Conservation (phyloP, 306 rosid species). For the Chamaecrista fasciculata region DNA sequence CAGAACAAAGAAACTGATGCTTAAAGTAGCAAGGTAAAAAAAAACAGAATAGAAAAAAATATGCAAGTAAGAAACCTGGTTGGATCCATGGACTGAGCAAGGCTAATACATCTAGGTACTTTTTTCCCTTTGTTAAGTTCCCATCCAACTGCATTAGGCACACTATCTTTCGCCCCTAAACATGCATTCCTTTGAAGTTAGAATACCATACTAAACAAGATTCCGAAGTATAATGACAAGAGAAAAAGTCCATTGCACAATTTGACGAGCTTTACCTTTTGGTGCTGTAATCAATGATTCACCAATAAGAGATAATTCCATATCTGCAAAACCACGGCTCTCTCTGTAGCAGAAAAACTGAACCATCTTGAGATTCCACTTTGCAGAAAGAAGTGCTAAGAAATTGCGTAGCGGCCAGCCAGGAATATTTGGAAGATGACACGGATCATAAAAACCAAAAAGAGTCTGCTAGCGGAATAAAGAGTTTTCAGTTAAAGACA, state of each 20-base stretch:
- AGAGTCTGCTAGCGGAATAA: constrained; percentile 58
- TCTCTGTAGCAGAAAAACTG: constrained; percentile 87
- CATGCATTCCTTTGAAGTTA: constrained; percentile 26
- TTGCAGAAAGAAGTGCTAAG: constrained; percentile 69
- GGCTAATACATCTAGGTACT: constrained; percentile 70
- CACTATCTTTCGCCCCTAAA: constrained; percentile 54
- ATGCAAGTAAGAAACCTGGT: constrained; percentile 49
- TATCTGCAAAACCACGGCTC: constrained; percentile 89
- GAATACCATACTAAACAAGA: constrained; percentile 24
- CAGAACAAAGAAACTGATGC: not conserved
- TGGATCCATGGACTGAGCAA: constrained; percentile 95
- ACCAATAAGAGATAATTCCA: constrained; percentile 77
- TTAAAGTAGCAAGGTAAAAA: constrained; percentile 1
- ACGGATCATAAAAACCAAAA: constrained; percentile 96
- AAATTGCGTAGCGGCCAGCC: constrained; percentile 98
- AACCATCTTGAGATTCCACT: constrained; percentile 77
- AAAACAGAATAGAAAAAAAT: constrained; percentile 1
- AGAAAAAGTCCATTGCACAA: constrained; percentile 10
- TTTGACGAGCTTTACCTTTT: constrained; percentile 56
- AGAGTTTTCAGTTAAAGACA: constrained; percentile 28
- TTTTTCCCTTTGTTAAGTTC: constrained; percentile 76
- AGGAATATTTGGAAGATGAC: constrained; percentile 83
- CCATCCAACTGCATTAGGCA: constrained; percentile 89
- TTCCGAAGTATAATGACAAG: not conserved
- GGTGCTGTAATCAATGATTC: constrained; percentile 63